Evolutionary conservation across 202 grass and related monocot genomes (phyloP).

Genomic region (Hordeum pubiflorum): DNA sequence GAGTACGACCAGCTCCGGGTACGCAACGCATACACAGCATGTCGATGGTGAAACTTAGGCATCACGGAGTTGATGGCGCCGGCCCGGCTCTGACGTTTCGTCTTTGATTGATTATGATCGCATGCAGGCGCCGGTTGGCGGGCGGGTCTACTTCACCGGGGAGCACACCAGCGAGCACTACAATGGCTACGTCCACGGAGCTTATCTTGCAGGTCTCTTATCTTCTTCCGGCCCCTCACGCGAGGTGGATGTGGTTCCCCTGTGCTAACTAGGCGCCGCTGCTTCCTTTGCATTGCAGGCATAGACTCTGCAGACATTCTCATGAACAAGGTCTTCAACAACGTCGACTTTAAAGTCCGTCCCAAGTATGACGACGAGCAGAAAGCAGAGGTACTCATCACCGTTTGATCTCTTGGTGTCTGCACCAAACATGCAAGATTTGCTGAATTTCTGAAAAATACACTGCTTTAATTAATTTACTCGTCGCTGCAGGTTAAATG

Average conservation of each 20-base stretch:
- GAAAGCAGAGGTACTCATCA: background rate
- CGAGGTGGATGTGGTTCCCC: background rate
- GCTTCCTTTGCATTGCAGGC: background rate
- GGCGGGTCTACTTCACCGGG: conserved; percentile 33
- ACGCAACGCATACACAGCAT: too few relatives aligned
- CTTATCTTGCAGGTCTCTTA: background rate
- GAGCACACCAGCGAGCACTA: conserved; percentile 67
- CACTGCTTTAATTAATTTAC: background rate
- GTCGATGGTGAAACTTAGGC: background rate
- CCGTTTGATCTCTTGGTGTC: background rate
- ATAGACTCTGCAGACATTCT: conserved; percentile 26
- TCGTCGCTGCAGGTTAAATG: background rate
- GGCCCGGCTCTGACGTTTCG: background rate
- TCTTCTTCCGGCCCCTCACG: background rate
- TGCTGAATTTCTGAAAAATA: background rate
- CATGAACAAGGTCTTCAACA: conserved; percentile 13
- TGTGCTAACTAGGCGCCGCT: too few relatives aligned
- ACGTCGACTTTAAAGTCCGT: conserved; percentile 20
- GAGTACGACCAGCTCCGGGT: conserved; percentile 12
- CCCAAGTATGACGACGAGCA: conserved; percentile 13
- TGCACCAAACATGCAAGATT: background rate
- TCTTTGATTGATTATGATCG: background rate
- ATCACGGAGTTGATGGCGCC: background rate
- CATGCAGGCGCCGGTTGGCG: conserved; percentile 3
- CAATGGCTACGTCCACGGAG: conserved; percentile 60